Evolutionary conservation across 1,284 basidiomycete species (phyloP), one percentile per base, ranked within the genome.

Genomic region (Sanghuangporus baumii): DNA sequence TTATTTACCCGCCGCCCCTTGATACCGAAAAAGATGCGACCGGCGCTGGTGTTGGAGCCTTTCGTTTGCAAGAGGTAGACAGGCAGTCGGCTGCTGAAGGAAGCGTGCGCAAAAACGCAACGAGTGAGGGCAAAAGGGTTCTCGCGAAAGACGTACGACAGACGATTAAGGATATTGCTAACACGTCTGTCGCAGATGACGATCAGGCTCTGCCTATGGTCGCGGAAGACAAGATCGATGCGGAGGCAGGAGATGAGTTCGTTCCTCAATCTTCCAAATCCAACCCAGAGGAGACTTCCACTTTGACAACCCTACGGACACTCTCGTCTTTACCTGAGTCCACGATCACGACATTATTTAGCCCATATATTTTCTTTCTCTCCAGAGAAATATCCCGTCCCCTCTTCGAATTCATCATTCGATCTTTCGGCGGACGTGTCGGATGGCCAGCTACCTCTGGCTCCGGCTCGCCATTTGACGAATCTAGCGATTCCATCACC

Each of bases 371-470:
- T 1, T 96, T 99, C 78, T 99, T 90, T 81, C 81, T 99, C 57
- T 98, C 97, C 11, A 86, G 97, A 66, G 96, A 98, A 78, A 93
- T 90, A 1, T 93, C 96, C 2, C 86, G 96, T 6, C 82, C 92
- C 23, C 89, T 98, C 65, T 94, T 98, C 77, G 97, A 99, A 75
- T 98, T 99, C 75, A 80, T 98, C 67, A 84, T 98, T 58, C 90
- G 94, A 38, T 89, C 93, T 6, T 94, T 95, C 74, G 96, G 96
- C 61, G 93, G 93, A 38, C 85, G 87, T 58, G 85, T 96, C 64
- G 94, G 94, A 38, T 97, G 95, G 95, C 83, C 89, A n/a, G 74
- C 85, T 55, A 87, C 92, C 0, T 88, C 92, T 23, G 95, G 95
- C 43, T 81, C 85, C 63, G 93, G 94, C 23, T 95, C 93, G 7